A percentile compares a stretch with the other conserved stretches of the same genome.
phyloP scores from a whole-genome alignment of 75 land plant species.

The Pinus albicaulis region DNA sequence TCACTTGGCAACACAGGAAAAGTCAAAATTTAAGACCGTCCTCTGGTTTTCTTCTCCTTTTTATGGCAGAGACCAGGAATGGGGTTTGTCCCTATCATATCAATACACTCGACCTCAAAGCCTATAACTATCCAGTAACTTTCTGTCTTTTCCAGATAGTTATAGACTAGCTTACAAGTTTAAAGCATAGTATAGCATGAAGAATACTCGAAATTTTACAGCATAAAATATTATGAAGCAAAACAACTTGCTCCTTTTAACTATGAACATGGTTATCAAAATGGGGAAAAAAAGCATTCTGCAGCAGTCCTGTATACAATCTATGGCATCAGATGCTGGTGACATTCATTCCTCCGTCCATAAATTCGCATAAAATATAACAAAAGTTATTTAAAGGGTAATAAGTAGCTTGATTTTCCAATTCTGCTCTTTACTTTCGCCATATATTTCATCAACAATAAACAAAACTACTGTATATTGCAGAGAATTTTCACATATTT shows the following conservation, averaged over 20 bases:
- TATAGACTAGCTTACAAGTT: too few species aligned
- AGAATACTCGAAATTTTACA: too few species aligned
- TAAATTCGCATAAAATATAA: background rate
- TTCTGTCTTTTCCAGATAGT: too few species aligned
- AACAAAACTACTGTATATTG: background rate
- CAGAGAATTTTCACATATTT: background rate
- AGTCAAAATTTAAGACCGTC: constrained; percentile 40
- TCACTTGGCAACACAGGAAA: constrained; percentile 97
- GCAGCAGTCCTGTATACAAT: background rate
- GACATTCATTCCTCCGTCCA: background rate
- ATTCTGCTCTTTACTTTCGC: background rate
- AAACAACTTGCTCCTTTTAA: background rate
- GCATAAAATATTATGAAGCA: background rate
- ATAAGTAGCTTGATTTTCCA: background rate
- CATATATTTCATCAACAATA: background rate
- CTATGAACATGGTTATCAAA: background rate
- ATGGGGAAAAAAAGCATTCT: background rate
- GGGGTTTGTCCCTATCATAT: constrained; percentile 81
- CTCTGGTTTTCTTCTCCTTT: constrained; percentile 76
- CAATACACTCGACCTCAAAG: constrained; percentile 61
- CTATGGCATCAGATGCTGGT: background rate
- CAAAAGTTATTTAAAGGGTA: background rate
- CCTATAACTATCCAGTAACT: constrained; percentile 14
- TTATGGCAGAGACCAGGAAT: constrained; percentile 71
- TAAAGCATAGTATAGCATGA: too few species aligned